Evolutionary conservation across 179 eudicot genomes (phyloP).

Genomic region (Actinidia arguta): DNA sequence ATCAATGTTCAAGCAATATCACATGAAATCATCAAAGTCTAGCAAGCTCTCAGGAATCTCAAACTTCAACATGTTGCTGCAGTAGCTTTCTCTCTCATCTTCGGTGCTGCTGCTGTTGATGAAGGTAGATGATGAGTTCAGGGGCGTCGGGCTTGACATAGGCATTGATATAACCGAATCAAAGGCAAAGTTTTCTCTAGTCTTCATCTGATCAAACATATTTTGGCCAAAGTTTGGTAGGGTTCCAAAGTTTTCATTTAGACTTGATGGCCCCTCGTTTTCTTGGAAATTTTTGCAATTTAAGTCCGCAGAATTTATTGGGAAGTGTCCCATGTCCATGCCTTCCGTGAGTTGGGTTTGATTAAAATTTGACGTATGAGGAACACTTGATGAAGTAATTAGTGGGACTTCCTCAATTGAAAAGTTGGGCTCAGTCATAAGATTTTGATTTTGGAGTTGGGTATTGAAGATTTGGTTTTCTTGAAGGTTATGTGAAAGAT

Average conservation of each 20-base stretch:
- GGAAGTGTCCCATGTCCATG: conserved; percentile 12
- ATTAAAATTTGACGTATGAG: neutral
- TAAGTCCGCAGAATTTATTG: neutral
- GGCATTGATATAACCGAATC: conserved; percentile 41
- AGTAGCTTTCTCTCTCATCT: conserved; percentile 50
- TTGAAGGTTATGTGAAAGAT: conserved; percentile 25
- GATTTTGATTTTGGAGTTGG: conserved; percentile 25
- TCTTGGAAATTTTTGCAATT: conserved; percentile 15
- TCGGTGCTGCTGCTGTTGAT: conserved; percentile 36
- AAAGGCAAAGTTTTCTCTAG: conserved; percentile 17
- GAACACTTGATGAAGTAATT: neutral
- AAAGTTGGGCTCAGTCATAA: neutral
- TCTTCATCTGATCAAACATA: conserved; percentile 7
- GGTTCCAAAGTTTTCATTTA: neutral
- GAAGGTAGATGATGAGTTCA: conserved; percentile 38
- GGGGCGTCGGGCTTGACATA: conserved; percentile 34
- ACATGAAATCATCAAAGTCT: conserved; percentile 47
- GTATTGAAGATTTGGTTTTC: conserved; percentile 28
- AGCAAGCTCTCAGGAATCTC: conserved; percentile 44
- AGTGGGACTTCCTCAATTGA: neutral
- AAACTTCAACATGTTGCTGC: conserved; percentile 50
- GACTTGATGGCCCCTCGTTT: neutral
- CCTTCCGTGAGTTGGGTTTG: conserved; percentile 27
- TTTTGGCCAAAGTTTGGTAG: conserved; percentile 13
- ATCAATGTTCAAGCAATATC: conserved; percentile 7